Percentiles rank a stretch among this genome's conserved stretches.
Conservation (phyloP, 805 yeast genomes). For the Wickerhamomyces rabaulensis region DNA sequence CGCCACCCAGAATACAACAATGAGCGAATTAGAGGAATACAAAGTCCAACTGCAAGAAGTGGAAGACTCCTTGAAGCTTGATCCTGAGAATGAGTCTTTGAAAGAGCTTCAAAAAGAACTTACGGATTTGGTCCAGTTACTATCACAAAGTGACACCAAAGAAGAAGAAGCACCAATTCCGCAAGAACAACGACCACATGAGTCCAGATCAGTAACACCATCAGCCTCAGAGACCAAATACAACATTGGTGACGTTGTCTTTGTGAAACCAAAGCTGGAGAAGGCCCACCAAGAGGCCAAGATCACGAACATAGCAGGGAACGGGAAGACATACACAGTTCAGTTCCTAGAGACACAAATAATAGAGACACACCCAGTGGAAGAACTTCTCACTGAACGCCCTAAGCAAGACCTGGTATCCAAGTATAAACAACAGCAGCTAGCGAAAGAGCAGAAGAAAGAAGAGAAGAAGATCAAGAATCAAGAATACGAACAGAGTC, state of each 20-base stretch:
- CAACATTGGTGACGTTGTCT: conserved; percentile 10
- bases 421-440: conserved; percentile 2
- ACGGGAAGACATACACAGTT: conserved; percentile 9
- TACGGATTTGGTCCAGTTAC: conserved; percentile 10
- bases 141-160: conserved; percentile 5
- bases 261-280: conserved; percentile 9
- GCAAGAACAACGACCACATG: neutral
- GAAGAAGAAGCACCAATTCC: neutral
- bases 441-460: conserved; percentile 2
- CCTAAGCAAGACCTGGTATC: conserved; percentile 9
- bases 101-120: conserved; percentile 13
- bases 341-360: conserved; percentile 6
- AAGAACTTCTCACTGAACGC: conserved; percentile 7
- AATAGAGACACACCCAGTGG: conserved; percentile 9
- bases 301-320: conserved; percentile 15
- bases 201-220: neutral
- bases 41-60: conserved; percentile 13
- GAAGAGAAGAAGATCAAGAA: conserved; percentile 8
- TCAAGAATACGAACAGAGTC: conserved; percentile 7
- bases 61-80: conserved; percentile 10
- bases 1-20: neutral
- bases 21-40: conserved; percentile 18
- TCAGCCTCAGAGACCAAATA: neutral
- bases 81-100: conserved; percentile 13
- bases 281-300: conserved; percentile 10